Base-by-base conservation (phyloP, 768 basidiomycete genomes). In the Neoboletus subvelutipes region DNA sequence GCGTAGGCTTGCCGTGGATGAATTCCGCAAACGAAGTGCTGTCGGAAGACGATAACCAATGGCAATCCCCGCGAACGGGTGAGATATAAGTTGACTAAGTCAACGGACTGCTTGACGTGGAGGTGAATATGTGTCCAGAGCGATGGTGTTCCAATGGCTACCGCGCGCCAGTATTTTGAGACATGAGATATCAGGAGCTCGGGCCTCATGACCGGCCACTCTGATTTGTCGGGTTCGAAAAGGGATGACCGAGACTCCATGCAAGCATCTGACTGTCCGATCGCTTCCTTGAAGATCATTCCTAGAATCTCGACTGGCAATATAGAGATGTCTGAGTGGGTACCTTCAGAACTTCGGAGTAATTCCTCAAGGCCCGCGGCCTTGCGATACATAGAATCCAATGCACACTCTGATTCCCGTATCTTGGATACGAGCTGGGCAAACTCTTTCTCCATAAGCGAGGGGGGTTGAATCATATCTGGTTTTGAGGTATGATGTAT, bases 91-190 rank as follows among this genome's bases (percentile, higher is more conserved):
- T 67, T 55, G 53, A 71, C 58, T 34, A 71, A 55, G 47, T 70
- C 60, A 29, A 45, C 33, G 22, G 68, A 67, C 48, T 71, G 71
- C n/a, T 59, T 41, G 58, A 72, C 52, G 51, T 59, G 59, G 41
- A 71, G 65, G 41, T 41, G 60, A 36, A 71, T 64, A 26, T 61
- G 55, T 5, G 73, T 72, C 80, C 80, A 82, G 20, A 82, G 63
- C 31, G 67, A 56, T 6, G 78, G 73, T 5, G 69, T 72, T 37
- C 67, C 69, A 29, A 76, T 51, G 31, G 76, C 76, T 42, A 77
- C 61, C 22, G 67, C 60, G 55, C 78, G 68, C 80, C 80, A 82
- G 52, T 70, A 59, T 40, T 59, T 70, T 53, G 77, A 80, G 34
- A 82, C 73, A 40, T 72, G 73, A 45, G 78, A 76, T 36, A 78